Evolutionary conservation across 768 basidiomycete genomes (phyloP).

Genomic region (Tricholoma terreum): DNA sequence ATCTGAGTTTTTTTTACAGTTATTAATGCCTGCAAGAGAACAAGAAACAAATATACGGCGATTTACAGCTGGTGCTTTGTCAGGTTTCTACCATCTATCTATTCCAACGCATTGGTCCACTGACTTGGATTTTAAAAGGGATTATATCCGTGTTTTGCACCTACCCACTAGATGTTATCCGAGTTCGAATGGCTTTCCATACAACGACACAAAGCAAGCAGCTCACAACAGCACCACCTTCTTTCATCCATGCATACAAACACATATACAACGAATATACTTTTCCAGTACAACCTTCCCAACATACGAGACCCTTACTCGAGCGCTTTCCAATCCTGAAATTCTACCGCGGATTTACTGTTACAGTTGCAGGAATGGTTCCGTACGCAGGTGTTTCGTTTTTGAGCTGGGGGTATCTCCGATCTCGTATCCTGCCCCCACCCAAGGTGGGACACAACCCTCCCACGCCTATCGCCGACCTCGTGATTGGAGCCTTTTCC

Average conservation of each 20-base stretch:
- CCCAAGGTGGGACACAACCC: conserved; percentile 33
- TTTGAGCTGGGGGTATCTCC: conserved; percentile 82
- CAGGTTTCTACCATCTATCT: conserved; percentile 54
- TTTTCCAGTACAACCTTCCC: conserved; percentile 22
- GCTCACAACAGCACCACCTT: conserved; percentile 34
- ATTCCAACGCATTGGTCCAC: not conserved
- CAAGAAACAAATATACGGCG: conserved; percentile 76
- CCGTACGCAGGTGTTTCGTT: conserved; percentile 97
- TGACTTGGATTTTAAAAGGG: conserved; percentile 40
- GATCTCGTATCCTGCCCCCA: conserved; percentile 54
- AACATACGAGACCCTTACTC: conserved; percentile 36
- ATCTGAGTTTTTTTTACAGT: not conserved
- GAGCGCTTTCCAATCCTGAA: conserved; percentile 73
- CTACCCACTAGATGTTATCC: conserved; percentile 92
- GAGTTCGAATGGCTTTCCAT: conserved; percentile 93
- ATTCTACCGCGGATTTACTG: conserved; percentile 97
- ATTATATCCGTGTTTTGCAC: conserved; percentile 87
- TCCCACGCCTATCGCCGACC: conserved; percentile 56
- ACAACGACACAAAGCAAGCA: conserved; percentile 39
- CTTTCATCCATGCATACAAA: conserved; percentile 52
- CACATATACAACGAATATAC: conserved; percentile 72
- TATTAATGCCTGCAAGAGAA: conserved; percentile 78
- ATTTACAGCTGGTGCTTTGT: conserved; percentile 83
- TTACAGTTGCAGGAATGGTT: conserved; percentile 88
- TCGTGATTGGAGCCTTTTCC: conserved; percentile 80